Evolutionary conservation across 179 eudicot species (phyloP).

Genomic region (Drosera spatulata): DNA sequence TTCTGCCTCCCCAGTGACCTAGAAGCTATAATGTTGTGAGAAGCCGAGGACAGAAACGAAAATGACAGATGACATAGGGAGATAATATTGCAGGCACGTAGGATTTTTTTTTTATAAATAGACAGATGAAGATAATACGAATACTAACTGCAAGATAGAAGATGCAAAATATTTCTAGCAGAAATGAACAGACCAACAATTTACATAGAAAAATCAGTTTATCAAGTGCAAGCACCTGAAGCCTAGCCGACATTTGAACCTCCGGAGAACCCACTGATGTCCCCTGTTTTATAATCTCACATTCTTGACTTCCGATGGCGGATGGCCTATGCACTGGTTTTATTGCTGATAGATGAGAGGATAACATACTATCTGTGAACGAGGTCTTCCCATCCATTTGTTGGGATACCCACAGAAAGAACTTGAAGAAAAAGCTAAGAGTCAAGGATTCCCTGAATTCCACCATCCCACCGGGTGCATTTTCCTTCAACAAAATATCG

Average conservation of each 20-base stretch:
- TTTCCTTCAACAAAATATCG: conserved; percentile 66
- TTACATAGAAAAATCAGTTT: background rate
- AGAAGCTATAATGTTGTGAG: conserved; percentile 3
- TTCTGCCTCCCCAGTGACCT: conserved; percentile 99
- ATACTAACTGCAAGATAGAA: background rate
- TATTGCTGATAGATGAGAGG: conserved; percentile 70
- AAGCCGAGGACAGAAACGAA: background rate
- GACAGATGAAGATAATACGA: background rate
- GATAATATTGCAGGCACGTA: too few species aligned
- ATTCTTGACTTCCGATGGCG: conserved; percentile 69
- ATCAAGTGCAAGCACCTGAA: conserved; percentile 48
- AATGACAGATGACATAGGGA: too few species aligned
- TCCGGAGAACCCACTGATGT: conserved; percentile 93
- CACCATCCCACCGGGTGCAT: conserved; percentile 99
- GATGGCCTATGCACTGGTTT: conserved; percentile 57
- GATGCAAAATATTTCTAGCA: background rate
- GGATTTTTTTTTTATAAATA: conserved; percentile 17
- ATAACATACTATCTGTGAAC: conserved; percentile 32
- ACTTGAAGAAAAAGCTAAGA: conserved; percentile 92
- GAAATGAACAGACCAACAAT: background rate
- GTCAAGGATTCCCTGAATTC: conserved; percentile 86
- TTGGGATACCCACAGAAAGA: conserved; percentile 68
- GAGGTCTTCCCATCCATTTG: conserved; percentile 48
- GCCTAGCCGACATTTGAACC: conserved; percentile 81
- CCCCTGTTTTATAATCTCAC: conserved; percentile 69